These are phyloP conservation scores for Thelonectria blattea DNA, from an alignment of 2,329 filamentous ascomycete species.

Conservation along the genomic window DNA sequence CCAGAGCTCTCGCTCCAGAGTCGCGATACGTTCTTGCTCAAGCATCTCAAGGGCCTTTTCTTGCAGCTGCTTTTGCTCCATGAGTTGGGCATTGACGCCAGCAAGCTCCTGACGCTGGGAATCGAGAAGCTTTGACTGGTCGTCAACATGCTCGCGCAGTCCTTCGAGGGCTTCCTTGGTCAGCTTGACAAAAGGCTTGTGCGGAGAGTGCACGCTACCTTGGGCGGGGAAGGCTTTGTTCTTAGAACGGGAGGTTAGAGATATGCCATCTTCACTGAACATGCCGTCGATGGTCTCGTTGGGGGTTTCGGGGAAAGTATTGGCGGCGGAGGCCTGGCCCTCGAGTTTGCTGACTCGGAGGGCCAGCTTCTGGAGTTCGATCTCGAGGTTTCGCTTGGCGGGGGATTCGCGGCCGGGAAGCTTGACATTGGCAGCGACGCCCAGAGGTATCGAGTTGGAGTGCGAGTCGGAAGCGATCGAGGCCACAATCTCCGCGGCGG, in stretches of 20 bases:
- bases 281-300: constrained; percentile 74
- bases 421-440: constrained; percentile 60
- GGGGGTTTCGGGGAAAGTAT: constrained; percentile 78
- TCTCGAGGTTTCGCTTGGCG: constrained; percentile 80
- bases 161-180: constrained; percentile 85
- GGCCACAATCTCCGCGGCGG: constrained; percentile 60
- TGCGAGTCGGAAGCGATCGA: constrained; percentile 55
- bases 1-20: constrained; percentile 89
- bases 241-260: constrained; percentile 50
- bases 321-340: constrained; percentile 69
- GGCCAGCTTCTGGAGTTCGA: constrained; percentile 80
- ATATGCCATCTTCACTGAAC: constrained; percentile 61
- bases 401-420: constrained; percentile 78
- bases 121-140: constrained; percentile 90
- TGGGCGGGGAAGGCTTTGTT: constrained; percentile 55
- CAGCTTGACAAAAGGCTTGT: constrained; percentile 55
- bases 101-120: constrained; percentile 86
- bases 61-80: constrained; percentile 84
- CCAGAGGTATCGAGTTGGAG: constrained; percentile 48
- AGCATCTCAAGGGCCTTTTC: constrained; percentile 82
- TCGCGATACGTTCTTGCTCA: constrained; percentile 85
- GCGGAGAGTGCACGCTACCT: constrained; percentile 49
- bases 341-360: constrained; percentile 83
- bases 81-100: constrained; percentile 83
- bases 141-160: constrained; percentile 88